A percentile compares a stretch with the other conserved stretches of the same genome.
phyloP scores from a whole-genome alignment of 257 asterid genomes.

The Anisodus acutangulus region DNA sequence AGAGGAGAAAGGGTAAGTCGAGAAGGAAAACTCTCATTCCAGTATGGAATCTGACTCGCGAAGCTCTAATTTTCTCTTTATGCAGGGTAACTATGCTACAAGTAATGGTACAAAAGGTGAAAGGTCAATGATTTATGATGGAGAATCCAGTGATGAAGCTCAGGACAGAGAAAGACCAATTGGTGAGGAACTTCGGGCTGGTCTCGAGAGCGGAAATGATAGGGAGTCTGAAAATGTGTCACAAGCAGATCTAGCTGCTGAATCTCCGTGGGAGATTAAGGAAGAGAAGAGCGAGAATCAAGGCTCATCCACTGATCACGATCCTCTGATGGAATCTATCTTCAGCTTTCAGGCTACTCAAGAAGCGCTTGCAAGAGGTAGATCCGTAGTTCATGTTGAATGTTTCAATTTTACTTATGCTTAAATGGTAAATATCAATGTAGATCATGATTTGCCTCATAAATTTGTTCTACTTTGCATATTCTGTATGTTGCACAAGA shows the following conservation, averaged over 20 bases:
- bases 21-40: conserved; percentile 90
- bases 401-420: conserved; percentile 5
- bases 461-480: conserved; percentile 4
- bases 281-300: conserved; percentile 56
- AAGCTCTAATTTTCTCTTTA: conserved; percentile 68
- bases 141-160: conserved; percentile 60
- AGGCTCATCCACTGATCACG: conserved; percentile 48
- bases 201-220: conserved; percentile 45
- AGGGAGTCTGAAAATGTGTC: conserved; percentile 52
- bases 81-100: conserved; percentile 64
- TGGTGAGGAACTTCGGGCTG: conserved; percentile 48
- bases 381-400: conserved; percentile 28
- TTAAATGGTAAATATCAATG: conserved; percentile 17
- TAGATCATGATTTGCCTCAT: background rate
- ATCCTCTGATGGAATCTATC: conserved; percentile 57
- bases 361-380: conserved; percentile 75
- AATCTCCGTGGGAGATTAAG: conserved; percentile 55
- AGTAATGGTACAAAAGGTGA: conserved; percentile 58
- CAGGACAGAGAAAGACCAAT: conserved; percentile 46
- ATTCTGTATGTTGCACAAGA: background rate
- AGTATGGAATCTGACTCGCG: conserved; percentile 92
- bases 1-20: conserved; percentile 71
- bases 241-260: conserved; percentile 52
- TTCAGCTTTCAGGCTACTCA: conserved; percentile 55
- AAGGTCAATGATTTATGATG: conserved; percentile 51